Percentiles rank a stretch among this genome's conserved stretches.
Evolutionary conservation across 805 yeast genomes (phyloP).

Genomic region (Lipomyces oligophaga): DNA sequence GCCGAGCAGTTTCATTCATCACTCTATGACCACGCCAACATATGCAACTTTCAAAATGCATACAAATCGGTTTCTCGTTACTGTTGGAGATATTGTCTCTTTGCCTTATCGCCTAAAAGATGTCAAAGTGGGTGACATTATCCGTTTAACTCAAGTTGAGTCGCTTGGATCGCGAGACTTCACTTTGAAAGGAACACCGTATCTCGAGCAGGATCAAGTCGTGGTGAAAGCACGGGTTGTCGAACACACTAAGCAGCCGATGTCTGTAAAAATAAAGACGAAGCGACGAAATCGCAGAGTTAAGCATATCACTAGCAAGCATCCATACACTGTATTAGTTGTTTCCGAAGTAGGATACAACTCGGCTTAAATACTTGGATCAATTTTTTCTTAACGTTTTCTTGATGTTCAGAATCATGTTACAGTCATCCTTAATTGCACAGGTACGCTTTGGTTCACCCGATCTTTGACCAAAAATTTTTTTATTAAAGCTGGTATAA

Average conservation of each 20-base stretch:
- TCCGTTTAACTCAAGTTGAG: constrained; percentile 68
- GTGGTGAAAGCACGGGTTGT: constrained; percentile 29
- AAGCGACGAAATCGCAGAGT: constrained; percentile 27
- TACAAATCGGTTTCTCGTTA: constrained; percentile 80
- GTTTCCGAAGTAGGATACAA: constrained; percentile 30
- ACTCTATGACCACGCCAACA: constrained; percentile 41
- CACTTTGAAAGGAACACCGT: constrained; percentile 55
- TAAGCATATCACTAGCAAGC: constrained; percentile 29
- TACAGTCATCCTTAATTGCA: too few relatives aligned
- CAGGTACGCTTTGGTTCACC: too few relatives aligned
- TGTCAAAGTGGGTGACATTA: constrained; percentile 78
- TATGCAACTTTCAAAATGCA: constrained; percentile 82
- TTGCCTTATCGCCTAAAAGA: constrained; percentile 74
- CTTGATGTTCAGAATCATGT: background rate
- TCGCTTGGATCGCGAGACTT: constrained; percentile 82
- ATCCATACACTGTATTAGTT: constrained; percentile 28
- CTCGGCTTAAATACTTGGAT: too few relatives aligned
- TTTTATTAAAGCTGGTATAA: too few relatives aligned
- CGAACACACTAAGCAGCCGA: constrained; percentile 32
- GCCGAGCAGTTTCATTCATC: constrained; percentile 3
- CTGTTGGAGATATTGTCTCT: constrained; percentile 81
- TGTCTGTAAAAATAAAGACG: constrained; percentile 25
- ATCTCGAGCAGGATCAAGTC: constrained; percentile 43
- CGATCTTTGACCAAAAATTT: too few relatives aligned
- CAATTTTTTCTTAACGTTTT: background rate